Evolutionary conservation across 2,329 filamentous ascomycete genomes (phyloP).

Genomic region (Alternaria alternata): DNA sequence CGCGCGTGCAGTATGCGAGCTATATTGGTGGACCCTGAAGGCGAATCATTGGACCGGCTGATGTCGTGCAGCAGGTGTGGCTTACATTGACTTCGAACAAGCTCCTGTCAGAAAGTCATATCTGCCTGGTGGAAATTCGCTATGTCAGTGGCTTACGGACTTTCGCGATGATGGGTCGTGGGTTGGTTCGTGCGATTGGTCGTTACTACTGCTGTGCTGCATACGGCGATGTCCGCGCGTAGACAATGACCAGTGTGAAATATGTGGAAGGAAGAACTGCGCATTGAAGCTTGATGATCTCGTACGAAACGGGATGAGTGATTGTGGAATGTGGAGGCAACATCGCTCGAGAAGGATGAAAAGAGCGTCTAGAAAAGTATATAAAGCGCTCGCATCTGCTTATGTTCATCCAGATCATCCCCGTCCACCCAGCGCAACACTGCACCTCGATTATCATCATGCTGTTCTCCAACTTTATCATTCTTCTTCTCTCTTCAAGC

Average conservation of each 20-base stretch:
- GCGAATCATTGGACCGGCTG: neutral
- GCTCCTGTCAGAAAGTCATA: neutral
- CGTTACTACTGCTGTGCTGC: neutral
- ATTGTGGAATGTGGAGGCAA: neutral
- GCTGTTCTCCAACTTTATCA: neutral
- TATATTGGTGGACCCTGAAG: neutral
- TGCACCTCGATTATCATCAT: fast-evolving
- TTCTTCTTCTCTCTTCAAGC: neutral
- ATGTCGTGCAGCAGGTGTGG: neutral
- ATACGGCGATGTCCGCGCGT: neutral
- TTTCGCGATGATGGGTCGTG: neutral
- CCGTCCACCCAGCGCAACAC: neutral
- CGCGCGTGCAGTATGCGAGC: neutral
- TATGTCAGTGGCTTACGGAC: neutral
- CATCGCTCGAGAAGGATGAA: neutral
- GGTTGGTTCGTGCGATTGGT: neutral
- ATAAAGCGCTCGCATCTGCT: neutral
- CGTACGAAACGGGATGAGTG: too few relatives aligned
- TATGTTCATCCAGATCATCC: neutral
- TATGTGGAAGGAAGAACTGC: neutral
- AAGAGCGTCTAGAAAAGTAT: neutral
- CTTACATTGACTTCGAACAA: neutral
- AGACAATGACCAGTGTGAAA: neutral
- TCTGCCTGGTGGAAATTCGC: neutral
- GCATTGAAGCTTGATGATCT: too few relatives aligned